Base-by-base conservation (phyloP, 2,329 filamentous ascomycete genomes). In the Verticillium isaacii region DNA sequence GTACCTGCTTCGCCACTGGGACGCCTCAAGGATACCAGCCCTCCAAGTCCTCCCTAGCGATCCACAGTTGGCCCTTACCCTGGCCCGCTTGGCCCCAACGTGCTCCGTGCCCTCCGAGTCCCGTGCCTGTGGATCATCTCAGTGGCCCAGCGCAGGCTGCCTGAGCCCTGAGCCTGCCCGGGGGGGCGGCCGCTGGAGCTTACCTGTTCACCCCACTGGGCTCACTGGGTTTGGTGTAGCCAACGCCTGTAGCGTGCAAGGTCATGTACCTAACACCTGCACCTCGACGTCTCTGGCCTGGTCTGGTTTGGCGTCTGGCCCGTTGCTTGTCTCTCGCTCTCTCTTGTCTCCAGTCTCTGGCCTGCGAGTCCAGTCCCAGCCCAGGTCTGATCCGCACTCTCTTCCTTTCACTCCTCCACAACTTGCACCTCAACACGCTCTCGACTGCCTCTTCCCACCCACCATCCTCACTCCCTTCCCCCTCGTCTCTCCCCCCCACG, bases 401-500 rank as follows among this genome's bases (percentile, higher is more conserved):
- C 45, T 50, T 50, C 45, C 45, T 50, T 50, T n/a, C 45, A 50
- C 45, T 50, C 45, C 45, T 50, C 45, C 45, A 50, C 45, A 50
- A 50, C 45, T 50, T 25, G 45, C 45, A 50, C 45, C 45, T 50
- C 45, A 50, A 50, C 45, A 50, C 45, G 45, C 8, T 50, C 45
- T 50, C 45, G 45, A 50, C 45, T 50, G 45, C 45, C 45, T 50
- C 45, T 50, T 50, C 45, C 45, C 45, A 50, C 45, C 45, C 45
- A 50, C 45, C 45, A 2, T 50, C 19, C 9, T 50, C 23, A 50
- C 59, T 56, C 57, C 52, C 39, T 59, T 45, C 60, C 59, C 63
- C 54, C 32, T 56, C 54, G 25, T 56, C 54, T 65, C 64, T 63
- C 61, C 36, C 54, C 34, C 60, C 59, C 19, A 60, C 59, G 61